Conservation (phyloP, 768 basidiomycete species). For the Chalciporus sphaerocephalus region DNA sequence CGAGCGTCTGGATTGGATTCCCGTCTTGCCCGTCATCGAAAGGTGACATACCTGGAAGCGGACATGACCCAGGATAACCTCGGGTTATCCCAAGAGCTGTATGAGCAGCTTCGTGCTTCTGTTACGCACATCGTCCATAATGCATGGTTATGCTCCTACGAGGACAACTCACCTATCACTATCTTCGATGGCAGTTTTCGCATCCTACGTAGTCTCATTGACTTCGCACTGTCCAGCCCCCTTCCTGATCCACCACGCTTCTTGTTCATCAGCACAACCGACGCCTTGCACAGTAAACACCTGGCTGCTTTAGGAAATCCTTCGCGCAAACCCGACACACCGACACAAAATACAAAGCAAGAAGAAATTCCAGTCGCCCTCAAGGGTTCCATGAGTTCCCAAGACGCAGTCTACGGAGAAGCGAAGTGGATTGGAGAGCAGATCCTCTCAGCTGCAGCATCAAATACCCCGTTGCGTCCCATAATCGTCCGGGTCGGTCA, state of each 20-base stretch:
- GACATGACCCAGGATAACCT: constrained; percentile 21
- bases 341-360: background rate
- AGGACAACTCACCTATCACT: constrained; percentile 3
- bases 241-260: constrained; percentile 26
- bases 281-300: constrained; percentile 1
- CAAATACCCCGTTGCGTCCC: constrained; percentile 18
- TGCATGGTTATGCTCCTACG: constrained; percentile 12
- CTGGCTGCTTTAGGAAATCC: background rate
- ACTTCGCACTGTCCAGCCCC: constrained; percentile 35
- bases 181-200: constrained; percentile 8
- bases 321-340: background rate
- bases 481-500: constrained; percentile 37
- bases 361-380: background rate
- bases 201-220: constrained; percentile 30
- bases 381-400: constrained; percentile 3
- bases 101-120: constrained; percentile 21
- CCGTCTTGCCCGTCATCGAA: constrained; percentile 24
- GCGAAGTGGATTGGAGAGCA: constrained; percentile 25
- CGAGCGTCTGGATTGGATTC: constrained; percentile 31
- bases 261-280: constrained; percentile 31
- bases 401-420: constrained; percentile 15
- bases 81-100: constrained; percentile 24
- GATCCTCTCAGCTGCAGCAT: constrained; percentile 19
- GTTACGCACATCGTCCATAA: constrained; percentile 40
- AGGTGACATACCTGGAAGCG: constrained; percentile 32